Base-by-base conservation (phyloP, 768 basidiomycete species). In the Suillus variegatus region DNA sequence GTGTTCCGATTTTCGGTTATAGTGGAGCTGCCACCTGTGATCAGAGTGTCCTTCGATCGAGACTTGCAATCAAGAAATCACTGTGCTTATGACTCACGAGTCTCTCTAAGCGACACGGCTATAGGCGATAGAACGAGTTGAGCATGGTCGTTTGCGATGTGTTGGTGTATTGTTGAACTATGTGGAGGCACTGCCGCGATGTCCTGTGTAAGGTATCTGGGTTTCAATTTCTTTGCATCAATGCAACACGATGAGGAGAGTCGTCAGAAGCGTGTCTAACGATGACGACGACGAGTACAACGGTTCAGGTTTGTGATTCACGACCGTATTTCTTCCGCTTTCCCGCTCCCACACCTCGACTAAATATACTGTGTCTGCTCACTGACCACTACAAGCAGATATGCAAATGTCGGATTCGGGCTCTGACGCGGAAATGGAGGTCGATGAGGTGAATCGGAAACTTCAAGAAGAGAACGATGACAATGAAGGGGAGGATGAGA, bases 401-500 rank as follows among this genome's bases (percentile, higher is more conserved):
- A 71, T 75, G 71, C 74, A 72, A 12, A 65, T 67, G 40, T 74
- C 71, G 0, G 73, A 68, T 3, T 65, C 65, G 6, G 74, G 64
- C 7, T 70, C 72, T 6, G 77, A 81, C 43, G 79, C 76, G 3
- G 83, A 81, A 10, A 80, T 79, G 68, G 80, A 76, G 25, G 74
- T 78, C 7, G 79, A 78, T 51, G 79, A 77, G 18, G 80, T 78
- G 4, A 76, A 74, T 25, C 73, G 69, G n/a, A 40, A 40, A 5
- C 36, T 57, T 2, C 56, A 25, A 16, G 56, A 57, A 72, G 77
- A 43, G 72, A 72, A 22, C 58, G 20, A 36, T 55, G 63, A 66
- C 36, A 66, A 66, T 36, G 70, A 72, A 38, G 47, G 66, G 54
- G 61, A 76, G 71, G 63, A 77, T 16, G 73, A 72, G 18, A 71